phyloP scores from a whole-genome alignment of 1,284 basidiomycete species.

The Neonothopanus nambi region DNA sequence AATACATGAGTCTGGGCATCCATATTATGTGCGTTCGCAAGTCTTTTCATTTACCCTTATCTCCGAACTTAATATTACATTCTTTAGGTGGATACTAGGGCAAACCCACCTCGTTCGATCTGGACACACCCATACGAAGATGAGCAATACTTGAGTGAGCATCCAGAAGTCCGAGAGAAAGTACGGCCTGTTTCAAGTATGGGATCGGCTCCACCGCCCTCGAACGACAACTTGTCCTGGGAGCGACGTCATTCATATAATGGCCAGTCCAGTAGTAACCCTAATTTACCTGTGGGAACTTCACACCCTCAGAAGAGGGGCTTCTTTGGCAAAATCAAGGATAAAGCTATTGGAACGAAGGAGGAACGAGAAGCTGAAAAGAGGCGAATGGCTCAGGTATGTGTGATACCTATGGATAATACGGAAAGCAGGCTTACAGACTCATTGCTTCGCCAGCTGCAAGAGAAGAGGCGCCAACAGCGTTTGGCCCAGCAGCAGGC shows the following conservation, averaged over 20 bases:
- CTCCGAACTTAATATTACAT: neutral
- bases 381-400: slow-evolving; percentile 35
- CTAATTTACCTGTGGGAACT: slow-evolving; percentile 1
- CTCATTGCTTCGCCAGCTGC: slow-evolving; percentile 20
- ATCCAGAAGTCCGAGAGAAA: slow-evolving; percentile 50
- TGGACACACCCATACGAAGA: slow-evolving; percentile 76
- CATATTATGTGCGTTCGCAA: slow-evolving; percentile 40
- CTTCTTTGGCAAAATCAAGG: slow-evolving; percentile 55
- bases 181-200: slow-evolving; percentile 21
- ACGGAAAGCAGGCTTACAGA: neutral
- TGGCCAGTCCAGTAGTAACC: slow-evolving; percentile 15
- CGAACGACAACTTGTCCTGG: neutral
- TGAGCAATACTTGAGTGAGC: slow-evolving; percentile 55
- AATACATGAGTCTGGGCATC: slow-evolving; percentile 45
- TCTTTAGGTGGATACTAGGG: slow-evolving; percentile 61
- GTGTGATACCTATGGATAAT: neutral
- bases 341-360: slow-evolving; percentile 61
- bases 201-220: neutral
- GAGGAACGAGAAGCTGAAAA: slow-evolving; percentile 59
- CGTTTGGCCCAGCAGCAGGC: slow-evolving; percentile 10
- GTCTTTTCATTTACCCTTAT: neutral
- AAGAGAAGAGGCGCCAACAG: slow-evolving; percentile 33
- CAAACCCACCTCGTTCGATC: slow-evolving; percentile 63
- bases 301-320: neutral
- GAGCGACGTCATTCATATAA: slow-evolving; percentile 29